These are phyloP conservation scores for Fraxinus floribunda DNA, from an alignment of 305 asterid species.

Conservation along the genomic window DNA sequence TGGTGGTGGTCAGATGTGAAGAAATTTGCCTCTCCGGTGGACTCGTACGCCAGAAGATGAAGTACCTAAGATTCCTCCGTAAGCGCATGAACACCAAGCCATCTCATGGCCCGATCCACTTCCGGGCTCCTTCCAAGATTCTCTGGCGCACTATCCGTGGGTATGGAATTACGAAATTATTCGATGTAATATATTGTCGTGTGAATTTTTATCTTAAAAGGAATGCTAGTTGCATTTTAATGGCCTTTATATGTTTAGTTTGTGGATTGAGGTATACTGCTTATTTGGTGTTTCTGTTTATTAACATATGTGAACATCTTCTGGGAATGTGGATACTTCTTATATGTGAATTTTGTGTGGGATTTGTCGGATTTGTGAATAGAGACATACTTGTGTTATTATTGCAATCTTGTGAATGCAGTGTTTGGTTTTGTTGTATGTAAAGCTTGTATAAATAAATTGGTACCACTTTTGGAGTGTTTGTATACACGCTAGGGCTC, in stretches of 20 bases:
- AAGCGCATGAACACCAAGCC: slow-evolving; percentile 58
- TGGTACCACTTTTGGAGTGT: neutral
- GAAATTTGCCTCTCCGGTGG: slow-evolving; percentile 57
- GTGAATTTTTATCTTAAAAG: neutral
- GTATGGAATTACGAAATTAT: slow-evolving; percentile 15
- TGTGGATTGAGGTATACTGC: neutral
- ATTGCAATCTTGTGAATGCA: neutral
- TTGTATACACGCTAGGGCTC: neutral
- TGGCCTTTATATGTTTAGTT: neutral
- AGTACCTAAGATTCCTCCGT: slow-evolving; percentile 45
- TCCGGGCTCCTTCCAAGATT: slow-evolving; percentile 55
- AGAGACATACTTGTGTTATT: neutral
- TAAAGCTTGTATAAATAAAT: neutral
- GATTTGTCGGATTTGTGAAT: neutral
- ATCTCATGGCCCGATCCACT: slow-evolving; percentile 56
- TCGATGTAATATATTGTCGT: neutral
- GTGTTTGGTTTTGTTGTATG: neutral
- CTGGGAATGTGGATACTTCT: neutral
- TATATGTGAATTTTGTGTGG: neutral
- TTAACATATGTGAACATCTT: neutral
- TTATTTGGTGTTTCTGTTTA: neutral
- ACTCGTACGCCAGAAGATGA: slow-evolving; percentile 55
- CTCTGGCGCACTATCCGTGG: slow-evolving; percentile 62
- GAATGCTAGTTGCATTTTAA: neutral
- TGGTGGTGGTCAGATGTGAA: slow-evolving; percentile 49